These are phyloP conservation scores for Breynia disticha DNA, from an alignment of 441 rosid species.

Conservation along the genomic window DNA sequence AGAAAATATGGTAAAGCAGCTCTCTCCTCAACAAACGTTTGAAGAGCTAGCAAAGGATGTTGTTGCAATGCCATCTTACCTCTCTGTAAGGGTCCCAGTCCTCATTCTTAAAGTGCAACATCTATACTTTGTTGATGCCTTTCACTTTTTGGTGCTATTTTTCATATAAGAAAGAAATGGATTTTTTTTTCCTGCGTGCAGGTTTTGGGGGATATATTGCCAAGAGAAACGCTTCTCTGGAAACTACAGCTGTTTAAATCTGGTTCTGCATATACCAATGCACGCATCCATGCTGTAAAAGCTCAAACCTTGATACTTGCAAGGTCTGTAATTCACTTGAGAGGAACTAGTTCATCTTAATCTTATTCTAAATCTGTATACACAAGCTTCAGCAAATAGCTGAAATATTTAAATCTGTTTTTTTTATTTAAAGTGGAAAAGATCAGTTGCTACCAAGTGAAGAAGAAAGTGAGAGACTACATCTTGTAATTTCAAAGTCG, in stretches of 20 bases:
- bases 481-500: constrained; percentile 32
- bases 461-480: constrained; percentile 57
- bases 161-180: not conserved
- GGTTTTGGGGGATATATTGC: constrained; percentile 41
- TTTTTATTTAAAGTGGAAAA: constrained; percentile 41
- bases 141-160: not conserved
- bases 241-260: constrained; percentile 46
- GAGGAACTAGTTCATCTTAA: not conserved
- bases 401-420: constrained; percentile 5
- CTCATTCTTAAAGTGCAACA: not conserved
- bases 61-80: constrained; percentile 26
- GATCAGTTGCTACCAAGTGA: constrained; percentile 67
- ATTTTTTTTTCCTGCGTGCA: constrained; percentile 17
- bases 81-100: constrained; percentile 33
- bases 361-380: not conserved
- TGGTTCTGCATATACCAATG: constrained; percentile 40
- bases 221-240: constrained; percentile 48
- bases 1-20: constrained; percentile 31
- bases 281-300: constrained; percentile 44
- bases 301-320: constrained; percentile 45
- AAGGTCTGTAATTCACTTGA: constrained; percentile 28
- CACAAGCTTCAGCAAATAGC: not conserved
- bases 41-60: constrained; percentile 30
- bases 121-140: too few species aligned
- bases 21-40: constrained; percentile 26